Base-by-base conservation (phyloP, 1,139 yeast genomes). In the Sugiyamaella castrensis region DNA sequence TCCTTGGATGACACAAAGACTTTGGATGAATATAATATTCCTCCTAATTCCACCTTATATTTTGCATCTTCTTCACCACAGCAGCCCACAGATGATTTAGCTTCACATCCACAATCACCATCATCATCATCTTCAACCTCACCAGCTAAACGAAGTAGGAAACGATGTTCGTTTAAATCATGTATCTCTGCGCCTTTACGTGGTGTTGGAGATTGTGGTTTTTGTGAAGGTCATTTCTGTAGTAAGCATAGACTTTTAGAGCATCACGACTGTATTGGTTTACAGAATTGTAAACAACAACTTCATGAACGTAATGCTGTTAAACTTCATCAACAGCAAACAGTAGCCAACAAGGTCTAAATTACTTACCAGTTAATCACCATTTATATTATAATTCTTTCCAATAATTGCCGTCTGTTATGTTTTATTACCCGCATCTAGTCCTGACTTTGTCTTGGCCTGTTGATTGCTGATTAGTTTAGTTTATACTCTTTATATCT, bases 141-240 rank as follows among this genome's bases (percentile, higher is more conserved):
- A 10, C 53, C 59, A 27, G 57, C 64, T 48, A 72, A 68, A 60
- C 78, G 77, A 64, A 68, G 80, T 69, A 81, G 82, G 69, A 76
- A 76, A 66, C 74, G 77, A 51, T 87, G 96, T 67, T 72, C 82
- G 26, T 81, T 81, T 67, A 71, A 70, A 42, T 66, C 72, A 39
- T 88, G 96, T 68, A 72, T 76, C 30, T 76, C 85, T 12, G 73
- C 80, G 3, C 88, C 92, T 1, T 76, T 87, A 52, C 79, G 95
- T 56, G 85, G 88, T 71, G 94, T 87, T 35, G 96, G 96, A 36
- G 89, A 84, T 66, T 89, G 97, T 67, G 78, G 82, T 51, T 87
- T 83, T 63, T 89, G 96, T 66, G 81, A 81, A 47, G 95, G 96
- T 40, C 85, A 84, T 63, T 88, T 81, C 67, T 88, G 97, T 68